A percentile compares a stretch with the other conserved stretches of the same genome.
Conservation (phyloP, 2,329 filamentous ascomycete species). For the Diaporthe vexans region DNA sequence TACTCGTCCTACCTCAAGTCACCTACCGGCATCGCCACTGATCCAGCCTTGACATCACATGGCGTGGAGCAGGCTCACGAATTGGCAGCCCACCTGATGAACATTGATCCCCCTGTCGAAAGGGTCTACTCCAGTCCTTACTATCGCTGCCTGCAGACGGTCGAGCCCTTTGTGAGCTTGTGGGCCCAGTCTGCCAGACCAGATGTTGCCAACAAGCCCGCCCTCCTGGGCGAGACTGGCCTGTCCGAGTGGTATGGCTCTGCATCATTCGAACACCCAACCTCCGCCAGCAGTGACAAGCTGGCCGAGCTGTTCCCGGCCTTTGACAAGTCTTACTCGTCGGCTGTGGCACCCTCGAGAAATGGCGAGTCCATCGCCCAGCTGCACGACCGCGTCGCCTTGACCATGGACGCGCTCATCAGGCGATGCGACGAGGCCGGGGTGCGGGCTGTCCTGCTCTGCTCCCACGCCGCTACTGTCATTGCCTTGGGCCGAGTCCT, state of each 20-base stretch:
- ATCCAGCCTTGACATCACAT: constrained; percentile 88
- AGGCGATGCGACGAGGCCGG: constrained; percentile 78
- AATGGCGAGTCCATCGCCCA: constrained; percentile 85
- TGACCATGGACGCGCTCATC: constrained; percentile 78
- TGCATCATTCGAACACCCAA: constrained; percentile 87
- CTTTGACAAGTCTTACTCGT: constrained; percentile 69
- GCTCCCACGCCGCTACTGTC: constrained; percentile 89
- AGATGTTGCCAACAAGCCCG: constrained; percentile 39
- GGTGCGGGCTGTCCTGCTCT: constrained; percentile 81
- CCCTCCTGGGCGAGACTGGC: constrained; percentile 69
- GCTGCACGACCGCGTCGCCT: constrained; percentile 84
- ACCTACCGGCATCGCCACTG: constrained; percentile 89
- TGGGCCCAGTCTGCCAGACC: constrained; percentile 44
- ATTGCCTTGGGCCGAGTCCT: constrained; percentile 88
- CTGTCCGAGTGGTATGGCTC: constrained; percentile 92
- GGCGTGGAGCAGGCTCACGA: constrained; percentile 87
- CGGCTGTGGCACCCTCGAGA: constrained; percentile 76
- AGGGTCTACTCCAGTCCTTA: constrained; percentile 87
- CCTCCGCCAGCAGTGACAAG: constrained; percentile 74
- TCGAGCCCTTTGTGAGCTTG: constrained; percentile 75
- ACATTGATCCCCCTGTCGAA: constrained; percentile 76
- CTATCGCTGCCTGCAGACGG: constrained; percentile 89
- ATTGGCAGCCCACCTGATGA: constrained; percentile 75
- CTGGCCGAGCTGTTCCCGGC: constrained; percentile 79
- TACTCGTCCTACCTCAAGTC: constrained; percentile 82